Percentiles rank a stretch among this genome's conserved stretches.
phyloP scores from a whole-genome alignment of 2,329 filamentous ascomycete species.

The Herpotrichia juniperi region DNA sequence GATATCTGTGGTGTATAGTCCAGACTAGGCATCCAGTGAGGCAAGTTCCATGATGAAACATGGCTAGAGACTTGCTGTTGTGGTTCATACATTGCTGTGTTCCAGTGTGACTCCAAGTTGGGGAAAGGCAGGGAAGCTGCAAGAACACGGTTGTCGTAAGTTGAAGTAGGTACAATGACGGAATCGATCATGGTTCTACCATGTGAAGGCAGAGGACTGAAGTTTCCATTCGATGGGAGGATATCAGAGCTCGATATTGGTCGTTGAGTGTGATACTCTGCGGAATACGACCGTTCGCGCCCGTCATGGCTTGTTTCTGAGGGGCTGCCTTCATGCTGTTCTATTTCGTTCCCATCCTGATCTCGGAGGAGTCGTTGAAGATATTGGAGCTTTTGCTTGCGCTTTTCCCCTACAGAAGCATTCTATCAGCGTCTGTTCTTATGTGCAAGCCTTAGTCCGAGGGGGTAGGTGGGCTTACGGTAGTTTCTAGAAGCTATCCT shows the following conservation, averaged over 20 bases:
- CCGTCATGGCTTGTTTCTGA: slow-evolving; percentile 16
- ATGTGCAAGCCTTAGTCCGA: neutral
- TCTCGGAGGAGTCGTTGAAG: slow-evolving; percentile 41
- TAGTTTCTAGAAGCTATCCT: slow-evolving; percentile 46
- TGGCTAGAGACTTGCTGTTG: slow-evolving; percentile 15
- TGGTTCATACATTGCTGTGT: slow-evolving; percentile 19
- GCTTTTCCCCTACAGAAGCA: slow-evolving; percentile 37
- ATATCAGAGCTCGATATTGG: slow-evolving; percentile 11
- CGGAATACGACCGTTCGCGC: slow-evolving; percentile 23
- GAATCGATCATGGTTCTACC: slow-evolving; percentile 16
- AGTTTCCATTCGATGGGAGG: slow-evolving; percentile 16
- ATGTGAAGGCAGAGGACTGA: slow-evolving; percentile 12
- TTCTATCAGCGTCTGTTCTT: slow-evolving; percentile 11
- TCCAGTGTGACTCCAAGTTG: slow-evolving; percentile 22
- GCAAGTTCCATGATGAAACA: slow-evolving; percentile 24
- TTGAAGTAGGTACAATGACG: slow-evolving; percentile 11
- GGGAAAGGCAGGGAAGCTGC: slow-evolving; percentile 19
- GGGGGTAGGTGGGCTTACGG: slow-evolving; percentile 24
- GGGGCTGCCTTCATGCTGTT: slow-evolving; percentile 8
- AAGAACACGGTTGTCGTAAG: slow-evolving; percentile 18
- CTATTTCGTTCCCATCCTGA: slow-evolving; percentile 17
- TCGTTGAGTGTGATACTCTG: slow-evolving; percentile 17
- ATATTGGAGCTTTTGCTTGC: slow-evolving; percentile 44
- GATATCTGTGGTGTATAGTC: slow-evolving; percentile 12
- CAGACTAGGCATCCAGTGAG: slow-evolving; percentile 24